A percentile compares a stretch with the other conserved stretches of the same genome.
phyloP scores from a whole-genome alignment of 441 rosid genomes.

The Theobroma grandiflorum region DNA sequence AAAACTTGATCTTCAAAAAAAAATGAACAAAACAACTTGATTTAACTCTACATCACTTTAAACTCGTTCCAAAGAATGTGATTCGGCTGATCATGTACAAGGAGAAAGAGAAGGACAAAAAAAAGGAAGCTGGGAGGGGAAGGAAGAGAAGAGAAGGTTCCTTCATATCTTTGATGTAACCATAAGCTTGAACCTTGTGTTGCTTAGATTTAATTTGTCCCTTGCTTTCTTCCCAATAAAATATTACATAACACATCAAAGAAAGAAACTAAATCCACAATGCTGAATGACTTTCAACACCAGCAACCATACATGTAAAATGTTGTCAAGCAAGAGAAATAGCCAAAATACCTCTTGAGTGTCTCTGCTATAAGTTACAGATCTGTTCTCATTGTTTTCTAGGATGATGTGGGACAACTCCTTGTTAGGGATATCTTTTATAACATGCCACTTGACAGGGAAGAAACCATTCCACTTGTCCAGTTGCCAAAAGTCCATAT shows the following conservation, averaged over 20 bases:
- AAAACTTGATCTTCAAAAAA: too few relatives aligned
- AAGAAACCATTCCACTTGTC: conserved; percentile 73
- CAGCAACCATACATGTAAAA: not conserved
- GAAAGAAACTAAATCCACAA: not conserved
- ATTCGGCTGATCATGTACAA: conserved; percentile 10
- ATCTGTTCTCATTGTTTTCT: conserved; percentile 62
- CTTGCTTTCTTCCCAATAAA: not conserved
- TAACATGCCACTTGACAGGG: conserved; percentile 65
- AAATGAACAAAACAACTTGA: not conserved
- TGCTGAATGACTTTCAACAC: not conserved
- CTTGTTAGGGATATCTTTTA: conserved; percentile 63
- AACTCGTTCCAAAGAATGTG: not conserved
- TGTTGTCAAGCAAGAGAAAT: not conserved
- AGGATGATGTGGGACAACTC: conserved; percentile 56
- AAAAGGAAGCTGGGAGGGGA: not conserved
- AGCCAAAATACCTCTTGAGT: conserved; percentile 58
- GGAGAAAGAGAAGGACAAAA: not conserved
- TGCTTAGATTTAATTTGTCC: not conserved
- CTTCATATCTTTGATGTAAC: not conserved
- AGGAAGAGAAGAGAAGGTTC: not conserved
- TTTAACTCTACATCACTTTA: not conserved
- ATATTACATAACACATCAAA: not conserved
- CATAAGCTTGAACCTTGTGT: not conserved
- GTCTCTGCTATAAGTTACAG: conserved; percentile 71
- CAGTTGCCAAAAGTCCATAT: conserved; percentile 68